Base-by-base conservation (phyloP, 441 rosid species). In the Theobroma grandiflorum region DNA sequence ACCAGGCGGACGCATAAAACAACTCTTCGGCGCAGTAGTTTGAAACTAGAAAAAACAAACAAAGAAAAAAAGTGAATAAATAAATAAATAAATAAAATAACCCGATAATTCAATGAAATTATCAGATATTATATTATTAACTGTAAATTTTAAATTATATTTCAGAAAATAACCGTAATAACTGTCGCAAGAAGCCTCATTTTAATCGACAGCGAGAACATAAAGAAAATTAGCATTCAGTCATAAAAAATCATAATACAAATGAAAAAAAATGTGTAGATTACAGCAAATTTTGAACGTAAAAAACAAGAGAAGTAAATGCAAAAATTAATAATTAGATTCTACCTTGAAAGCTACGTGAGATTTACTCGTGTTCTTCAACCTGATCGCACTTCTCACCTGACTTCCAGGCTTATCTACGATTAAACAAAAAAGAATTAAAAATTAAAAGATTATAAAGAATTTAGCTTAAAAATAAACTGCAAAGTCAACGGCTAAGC, bases 1-100 rank as follows among this genome's bases (percentile, higher is more conserved):
- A 45, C 96, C 96, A 7, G 94, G 96, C 20, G 96, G 96, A 57
- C 94, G 90, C 96, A 92, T 92, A 80, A 83, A 92, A 81, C 96
- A 92, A 75, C 96, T 92, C 77, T 93, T 93, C 0, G 94, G 97
- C 18, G 95, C 93, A 37, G 95, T 93, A 43, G 96, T 92, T 91
- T 92, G 95, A 47, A 92, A 91, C 96, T 92, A 70, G 10, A 82
- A 62, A 66, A 45, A 70, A 63, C 9, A 18, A 52, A 31, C 45
- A 40, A 82, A 81, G 59, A 62, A 69, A 59, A 15, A 31, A 31
- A 33, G 12, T 31, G 4, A 50, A 2, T 26, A 75, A 16, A 61
- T 31, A 77, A 68, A 65, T 55, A 33, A 81, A 50, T 31, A 26
- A 53, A 42, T 61, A 53, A 80, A 47, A 40, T 26, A 70, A 18